Percentiles rank a stretch among this genome's conserved stretches.
Conservation (phyloP, 352 stramenopile species). For the Pythium phragmitis region DNA sequence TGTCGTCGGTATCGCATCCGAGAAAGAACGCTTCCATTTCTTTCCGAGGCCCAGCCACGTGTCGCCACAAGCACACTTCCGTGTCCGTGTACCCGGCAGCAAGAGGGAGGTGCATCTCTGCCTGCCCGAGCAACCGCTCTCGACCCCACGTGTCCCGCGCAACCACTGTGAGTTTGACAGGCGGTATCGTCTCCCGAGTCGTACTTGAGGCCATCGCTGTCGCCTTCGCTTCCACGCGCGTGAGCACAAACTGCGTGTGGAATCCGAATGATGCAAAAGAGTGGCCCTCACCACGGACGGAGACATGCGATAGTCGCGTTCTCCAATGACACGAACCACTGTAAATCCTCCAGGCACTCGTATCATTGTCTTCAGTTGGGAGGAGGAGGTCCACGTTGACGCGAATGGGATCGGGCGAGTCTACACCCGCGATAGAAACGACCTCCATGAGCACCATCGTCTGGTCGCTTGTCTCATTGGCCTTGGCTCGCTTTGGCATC, state of each 20-base stretch:
- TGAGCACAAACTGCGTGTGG: constrained; percentile 15
- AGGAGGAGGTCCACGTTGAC: constrained; percentile 8
- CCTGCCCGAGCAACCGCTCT: constrained; percentile 36
- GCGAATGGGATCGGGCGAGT: constrained; percentile 1
- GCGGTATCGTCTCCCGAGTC: not conserved
- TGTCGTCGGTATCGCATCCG: constrained; percentile 33
- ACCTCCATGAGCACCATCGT: constrained; percentile 22
- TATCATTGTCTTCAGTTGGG: not conserved
- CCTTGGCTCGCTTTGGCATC: not conserved
- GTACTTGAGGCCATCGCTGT: too few relatives aligned
- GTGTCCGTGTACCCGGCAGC: constrained; percentile 35
- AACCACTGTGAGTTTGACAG: constrained; percentile 33
- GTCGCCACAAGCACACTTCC: constrained; percentile 38
- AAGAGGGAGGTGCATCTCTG: constrained; percentile 35
- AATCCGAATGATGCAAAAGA: constrained; percentile 6
- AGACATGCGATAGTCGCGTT: constrained; percentile 4
- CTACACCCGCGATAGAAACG: constrained; percentile 7
- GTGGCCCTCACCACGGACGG: not conserved
- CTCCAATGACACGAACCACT: not conserved
- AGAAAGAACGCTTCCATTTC: constrained; percentile 70
- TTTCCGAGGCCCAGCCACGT: constrained; percentile 33
- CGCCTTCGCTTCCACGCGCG: not conserved
- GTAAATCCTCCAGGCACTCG: not conserved
- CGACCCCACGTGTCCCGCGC: constrained; percentile 50
- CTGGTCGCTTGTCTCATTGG: not conserved